phyloP scores from a whole-genome alignment of 495 filamentous ascomycete species.

The Aspergillus mulundensis region DNA sequence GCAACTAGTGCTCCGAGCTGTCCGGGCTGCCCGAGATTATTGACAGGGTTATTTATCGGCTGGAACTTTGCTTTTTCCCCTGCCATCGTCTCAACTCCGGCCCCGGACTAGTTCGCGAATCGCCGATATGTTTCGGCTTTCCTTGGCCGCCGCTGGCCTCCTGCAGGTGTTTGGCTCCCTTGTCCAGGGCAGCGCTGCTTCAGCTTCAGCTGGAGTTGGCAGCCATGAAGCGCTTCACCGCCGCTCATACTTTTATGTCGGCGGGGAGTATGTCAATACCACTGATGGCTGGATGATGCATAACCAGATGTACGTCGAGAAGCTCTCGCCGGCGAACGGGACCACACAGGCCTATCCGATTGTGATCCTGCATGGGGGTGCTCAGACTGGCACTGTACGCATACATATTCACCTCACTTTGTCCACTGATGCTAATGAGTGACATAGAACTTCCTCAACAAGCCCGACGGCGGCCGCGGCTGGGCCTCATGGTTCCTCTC shows the following conservation, averaged over 20 bases:
- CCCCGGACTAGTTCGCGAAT: background rate
- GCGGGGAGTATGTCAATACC: conserved; percentile 39
- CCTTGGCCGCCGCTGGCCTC: background rate
- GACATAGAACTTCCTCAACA: conserved; percentile 41
- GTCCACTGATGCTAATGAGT: background rate
- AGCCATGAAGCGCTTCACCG: conserved; percentile 2
- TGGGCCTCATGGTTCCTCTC: conserved; percentile 46
- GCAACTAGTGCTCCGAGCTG: background rate
- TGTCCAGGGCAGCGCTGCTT: background rate
- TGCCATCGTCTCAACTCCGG: background rate
- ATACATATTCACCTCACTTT: background rate
- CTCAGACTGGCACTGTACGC: conserved; percentile 50
- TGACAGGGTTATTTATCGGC: background rate
- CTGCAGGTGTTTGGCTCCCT: background rate
- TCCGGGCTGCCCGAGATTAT: background rate
- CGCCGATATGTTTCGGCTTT: background rate
- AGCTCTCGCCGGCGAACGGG: conserved; percentile 33
- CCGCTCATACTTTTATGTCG: conserved; percentile 47
- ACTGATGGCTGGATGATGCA: conserved; percentile 13
- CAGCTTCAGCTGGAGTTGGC: background rate
- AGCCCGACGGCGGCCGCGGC: conserved; percentile 43
- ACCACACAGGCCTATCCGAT: conserved; percentile 36
- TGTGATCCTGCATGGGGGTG: conserved; percentile 50
- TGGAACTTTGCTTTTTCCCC: background rate
- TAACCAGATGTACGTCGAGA: conserved; percentile 56